Conservation (phyloP, 768 basidiomycete species). For the Tephrocybe sp. region DNA sequence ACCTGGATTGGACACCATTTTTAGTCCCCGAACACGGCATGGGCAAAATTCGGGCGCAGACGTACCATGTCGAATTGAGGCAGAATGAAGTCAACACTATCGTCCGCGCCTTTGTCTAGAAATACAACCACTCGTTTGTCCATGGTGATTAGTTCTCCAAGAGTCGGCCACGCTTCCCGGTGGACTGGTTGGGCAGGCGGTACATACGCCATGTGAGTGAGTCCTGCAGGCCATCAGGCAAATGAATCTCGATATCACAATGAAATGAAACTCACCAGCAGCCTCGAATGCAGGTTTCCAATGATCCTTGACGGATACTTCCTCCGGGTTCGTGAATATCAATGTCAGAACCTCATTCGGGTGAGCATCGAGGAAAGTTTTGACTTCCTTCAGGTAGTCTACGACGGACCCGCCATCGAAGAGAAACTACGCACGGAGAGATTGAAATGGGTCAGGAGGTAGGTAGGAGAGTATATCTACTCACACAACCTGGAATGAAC, state of each 20-base stretch:
- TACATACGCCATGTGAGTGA: slow-evolving; percentile 44
- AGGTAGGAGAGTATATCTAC: background rate
- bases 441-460: background rate
- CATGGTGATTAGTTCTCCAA: slow-evolving; percentile 54
- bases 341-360: slow-evolving; percentile 65
- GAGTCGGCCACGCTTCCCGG: slow-evolving; percentile 56
- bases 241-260: background rate
- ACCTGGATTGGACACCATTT: slow-evolving; percentile 22
- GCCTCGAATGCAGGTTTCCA: slow-evolving; percentile 53
- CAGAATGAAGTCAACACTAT: slow-evolving; percentile 31
- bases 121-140: slow-evolving; percentile 55
- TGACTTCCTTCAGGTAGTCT: slow-evolving; percentile 51
- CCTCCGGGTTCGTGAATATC: slow-evolving; percentile 65
- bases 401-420: slow-evolving; percentile 54
- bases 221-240: slow-evolving; percentile 22
- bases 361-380: slow-evolving; percentile 54
- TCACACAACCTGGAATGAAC: slow-evolving; percentile 30
- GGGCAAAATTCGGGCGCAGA: background rate
- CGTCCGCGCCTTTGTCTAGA: slow-evolving; percentile 37
- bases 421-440: slow-evolving; percentile 27
- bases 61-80: slow-evolving; percentile 39
- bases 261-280: slow-evolving; percentile 36
- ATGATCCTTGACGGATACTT: slow-evolving; percentile 40
- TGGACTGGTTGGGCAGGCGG: slow-evolving; percentile 44
- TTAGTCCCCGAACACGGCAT: background rate